phyloP scores from a whole-genome alignment of 1,139 yeast species.

The Lodderomyces margitis region DNA sequence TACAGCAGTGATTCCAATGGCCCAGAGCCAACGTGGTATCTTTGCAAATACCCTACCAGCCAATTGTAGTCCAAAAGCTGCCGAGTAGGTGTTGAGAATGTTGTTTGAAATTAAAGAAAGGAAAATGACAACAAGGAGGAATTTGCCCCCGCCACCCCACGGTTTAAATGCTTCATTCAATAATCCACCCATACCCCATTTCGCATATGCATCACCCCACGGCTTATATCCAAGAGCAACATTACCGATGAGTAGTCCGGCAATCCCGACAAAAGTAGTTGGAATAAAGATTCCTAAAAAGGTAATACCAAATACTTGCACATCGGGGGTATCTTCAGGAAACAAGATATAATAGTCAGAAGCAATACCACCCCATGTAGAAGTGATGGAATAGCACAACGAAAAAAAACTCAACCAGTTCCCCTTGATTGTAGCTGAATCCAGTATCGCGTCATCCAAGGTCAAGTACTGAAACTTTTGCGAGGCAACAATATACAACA shows the following conservation, averaged over 20 bases:
- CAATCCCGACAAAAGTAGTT: slow-evolving; percentile 74
- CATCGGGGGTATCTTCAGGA: slow-evolving; percentile 68
- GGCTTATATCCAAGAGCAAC: slow-evolving; percentile 60
- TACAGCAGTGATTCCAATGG: slow-evolving; percentile 60
- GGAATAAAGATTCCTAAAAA: slow-evolving; percentile 70
- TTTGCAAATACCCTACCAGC: slow-evolving; percentile 59
- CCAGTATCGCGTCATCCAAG: slow-evolving; percentile 13
- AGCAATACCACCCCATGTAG: slow-evolving; percentile 89
- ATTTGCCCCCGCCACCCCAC: slow-evolving; percentile 82
- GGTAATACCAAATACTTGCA: slow-evolving; percentile 58
- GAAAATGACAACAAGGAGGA: slow-evolving; percentile 66
- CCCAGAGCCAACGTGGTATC: slow-evolving; percentile 81
- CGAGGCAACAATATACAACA: slow-evolving; percentile 68
- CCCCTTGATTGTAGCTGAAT: slow-evolving; percentile 47
- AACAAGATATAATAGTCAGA: slow-evolving; percentile 81
- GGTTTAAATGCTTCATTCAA: slow-evolving; percentile 63
- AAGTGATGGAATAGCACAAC: slow-evolving; percentile 72
- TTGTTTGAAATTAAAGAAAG: slow-evolving; percentile 78
- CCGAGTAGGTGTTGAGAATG: slow-evolving; percentile 73
- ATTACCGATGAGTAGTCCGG: slow-evolving; percentile 70
- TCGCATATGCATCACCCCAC: slow-evolving; percentile 59
- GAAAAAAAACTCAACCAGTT: slow-evolving; percentile 74
- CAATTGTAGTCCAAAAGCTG: slow-evolving; percentile 77
- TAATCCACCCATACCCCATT: slow-evolving; percentile 76
- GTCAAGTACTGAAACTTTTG: slow-evolving; percentile 44